Evolutionary conservation across 108 stramenopile species (phyloP), one percentile per base, ranked within the genome.

Genomic region (Nannochloropsis gaditana): DNA sequence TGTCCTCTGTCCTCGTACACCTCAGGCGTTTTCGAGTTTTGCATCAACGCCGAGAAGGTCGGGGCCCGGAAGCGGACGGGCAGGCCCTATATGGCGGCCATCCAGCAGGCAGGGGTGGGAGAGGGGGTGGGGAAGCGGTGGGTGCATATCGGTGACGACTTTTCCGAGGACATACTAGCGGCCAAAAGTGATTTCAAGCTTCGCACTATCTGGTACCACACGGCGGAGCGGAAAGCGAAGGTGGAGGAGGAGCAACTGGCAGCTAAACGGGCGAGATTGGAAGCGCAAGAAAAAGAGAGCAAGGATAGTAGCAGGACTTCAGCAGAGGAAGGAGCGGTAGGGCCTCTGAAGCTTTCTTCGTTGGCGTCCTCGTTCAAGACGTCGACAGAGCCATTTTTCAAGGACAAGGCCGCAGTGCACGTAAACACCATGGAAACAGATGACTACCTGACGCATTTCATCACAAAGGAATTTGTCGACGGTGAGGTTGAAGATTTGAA

Each of bases 141-240:
- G 59, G 59, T 73, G 59, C 59, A 73, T 73, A n/a, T 73, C 59
- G 59, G 59, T n/a, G 59, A 73, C n/a, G 59, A 73, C n/a, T 73
- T 73, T 73, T n/a, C 59, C 19, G 59, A 73, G n/a, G 59, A 73
- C 8, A 73, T 73, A 2, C 19, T 73, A n/a, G 59, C 59, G 59
- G 59, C 59, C 19, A 73, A 73, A 73, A 4, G n/a, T 73, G 59
- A 73, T 2, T 73, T 73, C 19, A 73, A 73, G n/a, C n/a, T 73
- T 15, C 59, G 59, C 15, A 73, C 59, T 4, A 73, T 73, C n/a
- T 73, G 59, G 59, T 73, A 73, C n/a, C 59, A 73, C 59, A 73
- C 59, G 3, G 59, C 59, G 59, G 59, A 73, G 59, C 59, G 59
- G 19, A 73, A 73, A n/a, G 59, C 59, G n/a, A 73, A 73, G 59